Percentiles rank a stretch among this genome's conserved stretches.
Conservation (phyloP, 148 eudicot species). For the Polygonum maritimum region DNA sequence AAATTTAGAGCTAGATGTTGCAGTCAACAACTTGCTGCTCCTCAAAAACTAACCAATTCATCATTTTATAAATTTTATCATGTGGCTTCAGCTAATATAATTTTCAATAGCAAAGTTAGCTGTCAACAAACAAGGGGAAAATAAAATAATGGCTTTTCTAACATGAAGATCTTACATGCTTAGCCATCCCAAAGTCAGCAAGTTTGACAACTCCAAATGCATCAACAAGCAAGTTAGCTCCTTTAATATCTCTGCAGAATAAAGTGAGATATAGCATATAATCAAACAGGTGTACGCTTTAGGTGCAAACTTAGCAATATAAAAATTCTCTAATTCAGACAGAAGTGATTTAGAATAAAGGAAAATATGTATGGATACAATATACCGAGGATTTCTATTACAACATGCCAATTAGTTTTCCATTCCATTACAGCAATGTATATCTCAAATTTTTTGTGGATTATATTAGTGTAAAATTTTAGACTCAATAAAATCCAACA, state of each 20-base stretch:
- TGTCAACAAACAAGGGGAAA: background rate
- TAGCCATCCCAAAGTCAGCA: constrained; percentile 98
- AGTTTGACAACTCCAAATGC: constrained; percentile 90
- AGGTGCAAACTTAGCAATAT: background rate
- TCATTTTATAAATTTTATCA: background rate
- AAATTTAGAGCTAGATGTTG: background rate
- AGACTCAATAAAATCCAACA: background rate
- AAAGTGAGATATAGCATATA: background rate
- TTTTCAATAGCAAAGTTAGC: background rate
- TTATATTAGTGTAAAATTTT: background rate
- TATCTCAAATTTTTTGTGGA: background rate
- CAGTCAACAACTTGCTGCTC: background rate
- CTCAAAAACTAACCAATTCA: background rate
- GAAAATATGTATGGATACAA: background rate
- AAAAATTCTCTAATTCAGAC: background rate
- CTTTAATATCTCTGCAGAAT: constrained; percentile 77
- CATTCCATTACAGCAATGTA: background rate
- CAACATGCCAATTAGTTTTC: background rate
- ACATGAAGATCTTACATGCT: constrained; percentile 54
- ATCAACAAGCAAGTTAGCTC: constrained; percentile 94
- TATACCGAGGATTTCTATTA: background rate
- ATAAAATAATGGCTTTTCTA: background rate
- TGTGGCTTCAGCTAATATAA: background rate
- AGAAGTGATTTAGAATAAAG: background rate
- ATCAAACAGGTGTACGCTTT: background rate